Conservation (phyloP, 345 rosid species). For the Psidium guajava region DNA sequence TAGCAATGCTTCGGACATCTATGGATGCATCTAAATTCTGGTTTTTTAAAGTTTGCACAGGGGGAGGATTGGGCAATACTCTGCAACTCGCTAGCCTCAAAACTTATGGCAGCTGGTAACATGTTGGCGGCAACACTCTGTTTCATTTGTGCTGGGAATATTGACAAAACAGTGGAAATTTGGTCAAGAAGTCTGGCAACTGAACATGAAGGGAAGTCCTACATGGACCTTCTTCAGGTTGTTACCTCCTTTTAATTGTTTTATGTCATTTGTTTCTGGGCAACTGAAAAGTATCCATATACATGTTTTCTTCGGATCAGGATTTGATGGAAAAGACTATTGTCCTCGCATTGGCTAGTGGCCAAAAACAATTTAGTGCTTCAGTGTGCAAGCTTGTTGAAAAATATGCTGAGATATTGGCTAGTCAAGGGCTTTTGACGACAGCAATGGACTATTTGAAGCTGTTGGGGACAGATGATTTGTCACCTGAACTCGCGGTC, state of each 20-base stretch:
- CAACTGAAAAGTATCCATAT: neutral
- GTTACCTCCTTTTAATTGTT: constrained; percentile 13
- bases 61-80: constrained; percentile 79
- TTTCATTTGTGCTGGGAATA: constrained; percentile 92
- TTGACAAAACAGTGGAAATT: constrained; percentile 96
- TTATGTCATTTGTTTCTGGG: neutral
- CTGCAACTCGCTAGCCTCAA: constrained; percentile 79
- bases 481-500: constrained; percentile 79
- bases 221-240: constrained; percentile 93
- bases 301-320: constrained; percentile 25
- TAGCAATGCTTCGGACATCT: neutral
- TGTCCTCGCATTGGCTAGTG: constrained; percentile 89
- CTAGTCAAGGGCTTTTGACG: constrained; percentile 79
- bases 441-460: constrained; percentile 94
- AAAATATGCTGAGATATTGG: constrained; percentile 93
- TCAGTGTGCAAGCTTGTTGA: constrained; percentile 93
- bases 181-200: constrained; percentile 80
- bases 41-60: constrained; percentile 55
- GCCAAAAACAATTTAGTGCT: constrained; percentile 83
- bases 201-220: constrained; percentile 61
- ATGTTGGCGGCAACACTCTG: constrained; percentile 90
- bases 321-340: constrained; percentile 99
- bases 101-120: constrained; percentile 64
- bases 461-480: constrained; percentile 76
- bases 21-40: neutral